A percentile compares a stretch with the other conserved stretches of the same genome.
phyloP scores from a whole-genome alignment of 768 basidiomycete genomes.

The Roridomyces roridus region DNA sequence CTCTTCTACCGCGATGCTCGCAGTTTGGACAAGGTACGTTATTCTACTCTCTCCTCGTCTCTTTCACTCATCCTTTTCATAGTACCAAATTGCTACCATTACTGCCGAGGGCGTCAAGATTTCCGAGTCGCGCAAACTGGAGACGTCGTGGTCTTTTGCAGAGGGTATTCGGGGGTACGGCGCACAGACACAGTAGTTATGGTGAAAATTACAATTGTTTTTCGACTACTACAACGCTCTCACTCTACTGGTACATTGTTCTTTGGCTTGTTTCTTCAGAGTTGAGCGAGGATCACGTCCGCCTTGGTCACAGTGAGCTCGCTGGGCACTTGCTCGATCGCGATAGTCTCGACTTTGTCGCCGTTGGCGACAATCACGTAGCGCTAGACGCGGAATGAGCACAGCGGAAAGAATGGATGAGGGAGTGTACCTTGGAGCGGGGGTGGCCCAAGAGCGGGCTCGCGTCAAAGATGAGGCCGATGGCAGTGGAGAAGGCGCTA shows the following conservation, averaged over 20 bases:
- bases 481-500: conserved; percentile 51
- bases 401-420: neutral
- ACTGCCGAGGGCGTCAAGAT: conserved; percentile 78
- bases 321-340: conserved; percentile 47
- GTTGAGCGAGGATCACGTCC: conserved; percentile 45
- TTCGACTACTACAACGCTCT: too few species aligned
- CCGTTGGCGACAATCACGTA: conserved; percentile 54
- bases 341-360: conserved; percentile 52
- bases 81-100: conserved; percentile 97
- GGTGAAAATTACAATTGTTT: neutral
- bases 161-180: conserved; percentile 93
- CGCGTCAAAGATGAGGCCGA: conserved; percentile 70
- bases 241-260: neutral
- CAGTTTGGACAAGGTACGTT: conserved; percentile 88
- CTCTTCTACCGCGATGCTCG: conserved; percentile 97
- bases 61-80: neutral
- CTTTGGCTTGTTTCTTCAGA: conserved; percentile 15
- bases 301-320: conserved; percentile 50
- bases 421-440: conserved; percentile 61
- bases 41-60: neutral
- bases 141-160: conserved; percentile 91
- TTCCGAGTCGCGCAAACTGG: conserved; percentile 75
- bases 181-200: conserved; percentile 78
- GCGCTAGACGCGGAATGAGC: conserved; percentile 33
- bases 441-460: conserved; percentile 66